Percentiles rank a stretch among this genome's conserved stretches.
These are phyloP conservation scores for Panaeolus cyanescens DNA, from an alignment of 768 basidiomycete species.

Conservation along the genomic window DNA sequence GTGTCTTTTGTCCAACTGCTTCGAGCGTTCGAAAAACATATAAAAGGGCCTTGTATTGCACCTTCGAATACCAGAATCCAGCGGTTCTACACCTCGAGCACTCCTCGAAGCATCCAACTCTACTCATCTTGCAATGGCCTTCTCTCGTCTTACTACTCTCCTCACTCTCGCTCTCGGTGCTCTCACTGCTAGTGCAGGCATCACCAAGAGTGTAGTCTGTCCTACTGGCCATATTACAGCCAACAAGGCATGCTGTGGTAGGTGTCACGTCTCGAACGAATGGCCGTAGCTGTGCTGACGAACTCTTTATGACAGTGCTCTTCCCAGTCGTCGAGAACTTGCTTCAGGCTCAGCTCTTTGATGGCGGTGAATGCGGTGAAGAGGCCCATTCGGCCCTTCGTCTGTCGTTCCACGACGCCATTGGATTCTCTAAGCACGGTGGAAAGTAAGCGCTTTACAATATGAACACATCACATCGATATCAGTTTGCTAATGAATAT, in stretches of 20 bases:
- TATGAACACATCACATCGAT: neutral
- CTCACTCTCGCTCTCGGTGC: slow-evolving; percentile 7
- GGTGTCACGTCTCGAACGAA: neutral
- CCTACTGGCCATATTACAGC: slow-evolving; percentile 20
- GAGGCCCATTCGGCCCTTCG: slow-evolving; percentile 19
- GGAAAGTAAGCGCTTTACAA: slow-evolving; percentile 12
- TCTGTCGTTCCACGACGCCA: slow-evolving; percentile 19
- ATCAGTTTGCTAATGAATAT: neutral
- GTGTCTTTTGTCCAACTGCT: no score
- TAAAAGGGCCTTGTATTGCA: neutral
- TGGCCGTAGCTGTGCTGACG: neutral
- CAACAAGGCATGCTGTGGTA: slow-evolving; percentile 18
- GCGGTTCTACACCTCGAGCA: neutral
- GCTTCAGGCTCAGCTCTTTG: slow-evolving; percentile 15
- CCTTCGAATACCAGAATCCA: neutral
- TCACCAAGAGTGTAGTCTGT: slow-evolving; percentile 22
- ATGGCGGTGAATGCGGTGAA: slow-evolving; percentile 18
- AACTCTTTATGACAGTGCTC: neutral
- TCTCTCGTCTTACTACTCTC: slow-evolving; percentile 11
- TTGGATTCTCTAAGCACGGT: slow-evolving; percentile 16
- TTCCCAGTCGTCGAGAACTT: slow-evolving; percentile 19
- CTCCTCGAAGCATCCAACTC: neutral
- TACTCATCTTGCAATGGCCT: slow-evolving; percentile 14
- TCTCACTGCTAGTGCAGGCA: slow-evolving; percentile 10
- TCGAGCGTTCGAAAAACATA: no score